Percentiles rank a stretch among this genome's conserved stretches.
Conservation (phyloP, 352 stramenopile genomes). For the Phytophthora vignae region DNA sequence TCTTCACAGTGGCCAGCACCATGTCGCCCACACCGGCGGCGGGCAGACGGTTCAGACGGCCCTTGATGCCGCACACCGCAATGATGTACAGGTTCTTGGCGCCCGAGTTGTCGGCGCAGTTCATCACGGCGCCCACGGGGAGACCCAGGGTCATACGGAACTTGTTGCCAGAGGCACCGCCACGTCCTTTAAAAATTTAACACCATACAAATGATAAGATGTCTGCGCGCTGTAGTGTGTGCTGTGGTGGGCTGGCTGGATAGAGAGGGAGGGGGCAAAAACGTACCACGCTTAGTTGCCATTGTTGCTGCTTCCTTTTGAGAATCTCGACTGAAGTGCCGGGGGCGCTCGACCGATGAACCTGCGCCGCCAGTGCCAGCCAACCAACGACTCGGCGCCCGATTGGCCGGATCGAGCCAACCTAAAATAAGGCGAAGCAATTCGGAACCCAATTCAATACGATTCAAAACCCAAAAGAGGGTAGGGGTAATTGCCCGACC, state of each 20-base stretch:
- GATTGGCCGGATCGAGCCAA: background rate
- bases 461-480: constrained; percentile 6
- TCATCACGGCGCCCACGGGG: constrained; percentile 98
- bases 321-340: constrained; percentile 81
- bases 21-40: constrained; percentile 99
- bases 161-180: constrained; percentile 98
- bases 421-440: background rate
- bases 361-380: constrained; percentile 9
- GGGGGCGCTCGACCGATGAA: background rate
- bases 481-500: background rate
- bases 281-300: constrained; percentile 81
- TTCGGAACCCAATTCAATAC: background rate
- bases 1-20: constrained; percentile 99
- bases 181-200: constrained; percentile 76
- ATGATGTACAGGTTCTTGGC: constrained; percentile 99
- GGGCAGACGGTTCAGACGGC: constrained; percentile 99
- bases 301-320: constrained; percentile 86
- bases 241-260: background rate
- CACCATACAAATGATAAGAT: constrained; percentile 6
- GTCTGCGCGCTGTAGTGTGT: background rate
- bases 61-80: constrained; percentile 99
- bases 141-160: constrained; percentile 99
- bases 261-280: background rate
- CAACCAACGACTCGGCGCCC: constrained; percentile 33
- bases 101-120: constrained; percentile 99